These are phyloP conservation scores for Dujonia santamariae DNA, from an alignment of 1,139 yeast genomes.

Conservation along the genomic window DNA sequence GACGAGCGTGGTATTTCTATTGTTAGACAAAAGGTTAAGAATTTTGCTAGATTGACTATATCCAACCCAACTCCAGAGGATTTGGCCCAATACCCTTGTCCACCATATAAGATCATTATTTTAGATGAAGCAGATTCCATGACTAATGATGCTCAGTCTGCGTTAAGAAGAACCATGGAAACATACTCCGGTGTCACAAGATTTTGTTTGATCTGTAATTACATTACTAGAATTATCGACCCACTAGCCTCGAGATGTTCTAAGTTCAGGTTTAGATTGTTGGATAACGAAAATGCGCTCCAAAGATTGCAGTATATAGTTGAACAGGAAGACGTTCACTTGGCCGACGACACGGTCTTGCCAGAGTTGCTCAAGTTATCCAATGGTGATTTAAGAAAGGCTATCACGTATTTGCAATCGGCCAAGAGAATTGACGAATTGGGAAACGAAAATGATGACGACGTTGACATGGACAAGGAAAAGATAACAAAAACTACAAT, in stretches of 20 bases:
- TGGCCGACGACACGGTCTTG: slow-evolving; percentile 47
- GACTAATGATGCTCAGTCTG: slow-evolving; percentile 98
- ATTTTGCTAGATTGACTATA: slow-evolving; percentile 83
- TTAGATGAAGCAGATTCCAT: slow-evolving; percentile 96
- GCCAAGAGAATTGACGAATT: slow-evolving; percentile 56
- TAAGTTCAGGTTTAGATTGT: slow-evolving; percentile 82
- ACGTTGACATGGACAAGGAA: slow-evolving; percentile 14
- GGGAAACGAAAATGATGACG: slow-evolving; percentile 28
- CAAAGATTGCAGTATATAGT: slow-evolving; percentile 62
- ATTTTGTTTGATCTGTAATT: slow-evolving; percentile 91
- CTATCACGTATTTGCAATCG: slow-evolving; percentile 87
- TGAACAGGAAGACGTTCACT: slow-evolving; percentile 46
- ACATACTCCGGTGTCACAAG: slow-evolving; percentile 87
- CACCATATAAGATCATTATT: slow-evolving; percentile 84
- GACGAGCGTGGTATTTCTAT: slow-evolving; percentile 96
- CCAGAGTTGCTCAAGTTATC: slow-evolving; percentile 64
- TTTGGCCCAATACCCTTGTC: slow-evolving; percentile 78
- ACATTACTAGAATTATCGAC: slow-evolving; percentile 92
- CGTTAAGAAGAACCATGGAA: slow-evolving; percentile 95
- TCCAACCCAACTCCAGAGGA: slow-evolving; percentile 76
- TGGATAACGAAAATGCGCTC: slow-evolving; percentile 70
- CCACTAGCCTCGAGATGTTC: slow-evolving; percentile 96
- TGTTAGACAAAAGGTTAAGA: slow-evolving; percentile 88
- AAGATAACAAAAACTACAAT: slow-evolving; percentile 44
- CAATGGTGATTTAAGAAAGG: slow-evolving; percentile 88